Percentiles rank a stretch among this genome's conserved stretches.
phyloP scores from a whole-genome alignment of 306 rosid genomes.

The Abrus precatorius region DNA sequence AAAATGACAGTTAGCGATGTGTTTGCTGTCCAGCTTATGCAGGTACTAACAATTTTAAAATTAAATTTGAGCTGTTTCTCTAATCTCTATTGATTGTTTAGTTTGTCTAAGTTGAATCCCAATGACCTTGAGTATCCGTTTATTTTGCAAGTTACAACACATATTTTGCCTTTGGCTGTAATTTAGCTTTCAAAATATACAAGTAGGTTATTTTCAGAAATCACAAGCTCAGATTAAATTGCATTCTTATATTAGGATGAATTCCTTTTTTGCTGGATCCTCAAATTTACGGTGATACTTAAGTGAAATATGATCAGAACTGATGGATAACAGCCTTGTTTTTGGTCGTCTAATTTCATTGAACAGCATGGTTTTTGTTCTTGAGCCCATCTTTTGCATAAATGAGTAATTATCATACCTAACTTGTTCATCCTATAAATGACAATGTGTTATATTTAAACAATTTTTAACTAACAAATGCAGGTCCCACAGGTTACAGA shows the following conservation, averaged over 20 bases:
- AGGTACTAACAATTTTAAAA: constrained; percentile 60
- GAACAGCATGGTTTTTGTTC: background rate
- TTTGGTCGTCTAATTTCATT: constrained; percentile 10
- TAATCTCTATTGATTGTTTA: constrained; percentile 25
- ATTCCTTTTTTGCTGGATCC: background rate
- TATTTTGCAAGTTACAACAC: background rate
- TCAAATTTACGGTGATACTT: background rate
- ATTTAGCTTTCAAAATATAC: constrained; percentile 1
- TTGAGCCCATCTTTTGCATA: background rate
- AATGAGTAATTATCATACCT: constrained; percentile 25
- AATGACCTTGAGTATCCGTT: constrained; percentile 25
- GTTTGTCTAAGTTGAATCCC: constrained; percentile 9
- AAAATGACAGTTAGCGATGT: constrained; percentile 91
- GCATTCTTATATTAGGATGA: background rate
- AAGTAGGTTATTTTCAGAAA: background rate
- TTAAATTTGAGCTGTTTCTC: constrained; percentile 1
- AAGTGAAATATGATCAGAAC: background rate
- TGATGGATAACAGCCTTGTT: background rate
- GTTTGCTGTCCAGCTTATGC: constrained; percentile 96
- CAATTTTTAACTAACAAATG: constrained; percentile 39
- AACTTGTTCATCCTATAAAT: background rate
- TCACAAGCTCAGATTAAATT: background rate
- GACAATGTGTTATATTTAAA: background rate
- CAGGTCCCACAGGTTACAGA: constrained; percentile 99
- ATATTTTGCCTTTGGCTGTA: background rate